Conservation (phyloP, 1,284 basidiomycete genomes). For the Ceratobasidium papillatum region DNA sequence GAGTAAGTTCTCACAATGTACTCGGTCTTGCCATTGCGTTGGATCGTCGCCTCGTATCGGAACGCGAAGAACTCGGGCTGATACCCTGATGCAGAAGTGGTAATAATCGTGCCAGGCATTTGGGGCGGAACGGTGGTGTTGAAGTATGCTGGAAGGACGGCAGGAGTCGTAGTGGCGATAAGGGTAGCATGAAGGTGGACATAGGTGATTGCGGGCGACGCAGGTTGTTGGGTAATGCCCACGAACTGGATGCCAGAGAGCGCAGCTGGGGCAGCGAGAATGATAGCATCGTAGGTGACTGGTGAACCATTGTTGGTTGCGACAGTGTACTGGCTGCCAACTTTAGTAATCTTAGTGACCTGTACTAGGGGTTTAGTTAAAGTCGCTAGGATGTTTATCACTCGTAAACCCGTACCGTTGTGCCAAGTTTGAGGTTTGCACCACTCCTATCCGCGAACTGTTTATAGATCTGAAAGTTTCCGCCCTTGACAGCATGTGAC, state of each 20-base stretch:
- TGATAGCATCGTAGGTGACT: conserved; percentile 67
- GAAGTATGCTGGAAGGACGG: conserved; percentile 78
- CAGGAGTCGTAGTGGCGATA: conserved; percentile 75
- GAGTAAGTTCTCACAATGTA: conserved; percentile 93
- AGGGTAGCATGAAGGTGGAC: conserved; percentile 90
- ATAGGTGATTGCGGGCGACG: conserved; percentile 56
- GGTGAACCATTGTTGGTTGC: background rate
- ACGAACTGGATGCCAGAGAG: conserved; percentile 59
- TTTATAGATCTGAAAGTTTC: conserved; percentile 89
- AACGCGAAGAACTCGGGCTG: conserved; percentile 88
- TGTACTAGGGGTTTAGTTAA: background rate
- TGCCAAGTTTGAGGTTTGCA: conserved; percentile 74
- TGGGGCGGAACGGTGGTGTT: conserved; percentile 57
- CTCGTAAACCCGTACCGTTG: conserved; percentile 63
- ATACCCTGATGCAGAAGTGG: conserved; percentile 64
- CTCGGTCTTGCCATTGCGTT: conserved; percentile 53
- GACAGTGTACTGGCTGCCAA: conserved; percentile 11
- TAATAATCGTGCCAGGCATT: conserved; percentile 77
- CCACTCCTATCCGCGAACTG: conserved; percentile 75
- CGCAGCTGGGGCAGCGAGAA: conserved; percentile 81
- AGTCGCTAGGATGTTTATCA: background rate
- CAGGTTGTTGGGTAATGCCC: conserved; percentile 17
- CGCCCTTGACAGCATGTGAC: conserved; percentile 74
- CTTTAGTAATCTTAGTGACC: conserved; percentile 15
- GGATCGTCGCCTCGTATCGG: conserved; percentile 74